phyloP scores from a whole-genome alignment of 176 grass and related monocot species.

The Musa itinerans region DNA sequence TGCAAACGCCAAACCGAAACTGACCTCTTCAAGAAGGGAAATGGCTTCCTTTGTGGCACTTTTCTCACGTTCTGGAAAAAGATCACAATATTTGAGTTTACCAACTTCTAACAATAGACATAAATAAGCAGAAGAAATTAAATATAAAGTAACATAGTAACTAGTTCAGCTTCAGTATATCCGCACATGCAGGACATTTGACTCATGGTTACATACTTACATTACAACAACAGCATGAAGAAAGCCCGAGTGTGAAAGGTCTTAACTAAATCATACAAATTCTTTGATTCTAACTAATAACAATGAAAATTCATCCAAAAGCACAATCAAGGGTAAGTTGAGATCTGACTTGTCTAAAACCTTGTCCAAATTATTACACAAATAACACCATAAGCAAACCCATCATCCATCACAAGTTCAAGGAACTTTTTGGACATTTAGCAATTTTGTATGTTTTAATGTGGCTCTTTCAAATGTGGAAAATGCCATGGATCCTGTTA shows the following conservation, averaged over 20 bases:
- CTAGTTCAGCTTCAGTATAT: neutral
- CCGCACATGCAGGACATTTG: no score
- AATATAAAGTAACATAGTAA: neutral
- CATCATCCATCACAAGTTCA: neutral
- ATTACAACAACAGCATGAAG: neutral
- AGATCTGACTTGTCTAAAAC: neutral
- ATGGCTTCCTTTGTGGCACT: slow-evolving; percentile 95
- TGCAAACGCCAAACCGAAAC: slow-evolving; percentile 17
- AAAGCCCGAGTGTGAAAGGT: neutral
- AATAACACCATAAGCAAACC: neutral
- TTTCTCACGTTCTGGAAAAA: slow-evolving; percentile 78
- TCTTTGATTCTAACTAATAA: neutral
- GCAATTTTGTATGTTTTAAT: neutral
- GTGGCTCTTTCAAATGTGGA: no score
- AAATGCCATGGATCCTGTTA: no score
- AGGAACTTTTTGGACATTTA: neutral
- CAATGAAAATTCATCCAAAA: neutral
- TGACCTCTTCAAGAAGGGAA: slow-evolving; percentile 67
- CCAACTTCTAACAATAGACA: slow-evolving; percentile 12
- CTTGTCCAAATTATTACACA: no score
- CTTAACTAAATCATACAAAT: neutral
- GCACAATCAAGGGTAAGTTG: neutral
- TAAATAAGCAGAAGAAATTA: neutral
- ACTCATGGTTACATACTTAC: neutral
- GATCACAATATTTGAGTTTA: neutral